Evolutionary conservation across 805 yeast species (phyloP), one percentile per base, ranked within the genome.

Genomic region (Debaryomyces castellii): DNA sequence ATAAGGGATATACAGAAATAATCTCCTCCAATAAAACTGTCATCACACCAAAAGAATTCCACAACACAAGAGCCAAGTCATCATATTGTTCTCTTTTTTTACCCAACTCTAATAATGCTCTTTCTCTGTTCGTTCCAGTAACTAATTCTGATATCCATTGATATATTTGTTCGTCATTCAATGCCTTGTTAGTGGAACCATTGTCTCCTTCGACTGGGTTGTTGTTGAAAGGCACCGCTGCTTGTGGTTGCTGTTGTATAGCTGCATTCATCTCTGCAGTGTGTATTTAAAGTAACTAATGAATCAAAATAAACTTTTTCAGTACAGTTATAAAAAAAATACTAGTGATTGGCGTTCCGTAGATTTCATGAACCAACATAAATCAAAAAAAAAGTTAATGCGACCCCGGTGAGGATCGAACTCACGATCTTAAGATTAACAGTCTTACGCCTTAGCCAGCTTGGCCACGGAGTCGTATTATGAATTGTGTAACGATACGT

Each of bases 41-140:
- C 95, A 94, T 90, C 10, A 92, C 97, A 24, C 98, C 99, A 66
- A 87, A 91, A 3, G 97, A 88, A 57, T 92, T 85, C 99, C 99
- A 92, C 47, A 92, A 71, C 4, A 92, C 95, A 33, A 90, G 66
- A 0, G 98, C 98, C 47, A 92, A 75, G 62, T 92, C 98, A 47
- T 90, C 97, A 60, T 88, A 92, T 59, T 89, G 90, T 60, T 92
- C 99, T 51, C 99, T 77, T 59, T 91, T 91, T 62, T 94, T 89
- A 8, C 98, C 97, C 38, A 92, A 73, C 62, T 91, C 97, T 53
- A 91, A 70, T 44, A 92, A 73, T 2, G 99, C 98, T 58, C 92
- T 89, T 58, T 94, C 99, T 57, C 95, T 83, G 57, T 87, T 87
- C 22, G 91, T 87, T 1, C 97, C 97, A 48, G 89, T 85, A 32